Base-by-base conservation (phyloP, 1,284 basidiomycete species). In the Boletus semigastroideus region DNA sequence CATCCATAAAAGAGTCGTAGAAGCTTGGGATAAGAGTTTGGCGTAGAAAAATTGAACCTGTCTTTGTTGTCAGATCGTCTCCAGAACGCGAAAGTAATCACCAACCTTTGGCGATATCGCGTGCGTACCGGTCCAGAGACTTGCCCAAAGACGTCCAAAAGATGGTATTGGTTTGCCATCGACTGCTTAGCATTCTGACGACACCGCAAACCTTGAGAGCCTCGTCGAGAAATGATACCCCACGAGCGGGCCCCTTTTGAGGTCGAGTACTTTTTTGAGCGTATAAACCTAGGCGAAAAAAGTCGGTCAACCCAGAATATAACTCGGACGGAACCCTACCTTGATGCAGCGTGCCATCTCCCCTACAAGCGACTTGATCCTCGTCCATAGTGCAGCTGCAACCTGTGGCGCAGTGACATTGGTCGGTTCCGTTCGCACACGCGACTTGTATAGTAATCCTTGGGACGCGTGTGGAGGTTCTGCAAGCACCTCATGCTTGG, bases 1-100 rank as follows among this genome's bases (percentile, higher is more conserved):
- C 98, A 96, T 38, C 94, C 93, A 50, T 98, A 94, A 70, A 98
- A 94, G 12, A 97, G 77, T 13, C 96, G 82, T 8, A 98, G 69
- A 4, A 98, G 75, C 46, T 83, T 82, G 1, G 93, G 91, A 71
- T 98, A 98, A 98, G 75, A 3, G 92, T 90, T 66, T 94, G 92
- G 59, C 94, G 92, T 12, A 98, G 72, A 70, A 98, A 90, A 5
- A 80, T 79, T 0, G 91, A 94, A 22, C 76, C 90, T 92, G 46
- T 19, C 13, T 27, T 14, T 19, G 42, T 20, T 20, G 40, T 55
- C 39, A 55, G 49, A 39, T 33, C 25, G 41, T 30, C 17, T 30
- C 17, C 12, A 37, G 16, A 34, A 36, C 16, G 19, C 44, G n/a
- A 3, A 46, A 28, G 37, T n/a, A 16, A n/a, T 48, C 43, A 25